A percentile compares a stretch with the other conserved stretches of the same genome.
phyloP scores from a whole-genome alignment of 495 filamentous ascomycete species.

The Xylaria scruposa region DNA sequence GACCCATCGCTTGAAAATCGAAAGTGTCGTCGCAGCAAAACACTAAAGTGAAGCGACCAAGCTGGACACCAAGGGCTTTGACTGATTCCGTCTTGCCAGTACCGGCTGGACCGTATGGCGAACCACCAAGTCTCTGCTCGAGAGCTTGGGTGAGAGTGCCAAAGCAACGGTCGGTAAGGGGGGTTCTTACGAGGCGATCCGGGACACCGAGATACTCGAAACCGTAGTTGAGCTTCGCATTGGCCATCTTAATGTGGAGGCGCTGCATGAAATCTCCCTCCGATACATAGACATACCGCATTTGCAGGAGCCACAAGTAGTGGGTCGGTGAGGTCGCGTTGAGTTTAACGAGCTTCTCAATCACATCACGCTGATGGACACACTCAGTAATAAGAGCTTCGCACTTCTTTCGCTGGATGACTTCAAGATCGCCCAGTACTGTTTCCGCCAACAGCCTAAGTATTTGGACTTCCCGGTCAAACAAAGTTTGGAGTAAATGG shows the following conservation, averaged over 20 bases:
- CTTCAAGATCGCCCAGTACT: constrained; percentile 88
- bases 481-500: constrained; percentile 66
- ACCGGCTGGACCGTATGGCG: constrained; percentile 95
- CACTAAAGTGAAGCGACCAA: constrained; percentile 96
- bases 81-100: constrained; percentile 99
- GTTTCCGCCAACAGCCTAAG: constrained; percentile 83
- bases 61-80: constrained; percentile 94
- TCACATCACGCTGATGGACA: constrained; percentile 93
- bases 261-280: constrained; percentile 84
- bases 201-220: constrained; percentile 98
- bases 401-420: constrained; percentile 90
- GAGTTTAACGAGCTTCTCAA: constrained; percentile 77
- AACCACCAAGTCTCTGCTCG: constrained; percentile 93
- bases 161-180: constrained; percentile 97
- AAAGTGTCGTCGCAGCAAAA: constrained; percentile 99
- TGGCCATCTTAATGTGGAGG: constrained; percentile 93
- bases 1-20: constrained; percentile 99
- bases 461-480: constrained; percentile 77
- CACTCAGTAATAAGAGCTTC: constrained; percentile 99
- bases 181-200: constrained; percentile 93
- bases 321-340: constrained; percentile 81
- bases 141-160: constrained; percentile 95
- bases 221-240: constrained; percentile 92
- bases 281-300: constrained; percentile 89
- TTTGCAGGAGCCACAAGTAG: constrained; percentile 93